These are phyloP conservation scores for Mortierella sp. DNA, from an alignment of 371 early-diverging fungal species.

Conservation along the genomic window DNA sequence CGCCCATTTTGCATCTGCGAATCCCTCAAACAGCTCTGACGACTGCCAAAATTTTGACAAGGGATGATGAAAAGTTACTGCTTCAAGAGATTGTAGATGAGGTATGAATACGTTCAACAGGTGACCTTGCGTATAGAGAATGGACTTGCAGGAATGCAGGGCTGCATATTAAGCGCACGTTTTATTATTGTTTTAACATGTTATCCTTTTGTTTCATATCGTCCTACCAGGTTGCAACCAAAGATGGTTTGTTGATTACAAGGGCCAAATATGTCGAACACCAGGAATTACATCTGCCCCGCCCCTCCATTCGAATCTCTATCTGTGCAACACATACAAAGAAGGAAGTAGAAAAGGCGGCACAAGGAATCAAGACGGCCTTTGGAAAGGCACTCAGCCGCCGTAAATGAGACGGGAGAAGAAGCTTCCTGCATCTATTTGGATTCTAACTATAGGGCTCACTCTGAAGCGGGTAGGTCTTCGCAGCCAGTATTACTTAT, in stretches of 20 bases:
- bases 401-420: constrained; percentile 31
- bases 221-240: constrained; percentile 59
- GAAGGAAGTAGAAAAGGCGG: constrained; percentile 89
- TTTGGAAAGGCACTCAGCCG: constrained; percentile 67
- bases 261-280: constrained; percentile 87
- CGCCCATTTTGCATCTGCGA: constrained; percentile 80
- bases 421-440: constrained; percentile 19
- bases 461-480: neutral
- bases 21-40: constrained; percentile 61
- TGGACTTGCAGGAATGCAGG: neutral
- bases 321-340: constrained; percentile 82
- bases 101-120: constrained; percentile 13
- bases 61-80: constrained; percentile 73
- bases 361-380: constrained; percentile 68
- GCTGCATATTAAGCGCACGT: too few relatives aligned
- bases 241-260: constrained; percentile 85
- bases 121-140: constrained; percentile 4
- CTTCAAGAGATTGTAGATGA: constrained; percentile 88
- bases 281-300: constrained; percentile 83
- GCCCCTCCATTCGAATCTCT: constrained; percentile 86
- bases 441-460: neutral
- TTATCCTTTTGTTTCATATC: neutral
- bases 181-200: neutral
- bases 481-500: constrained; percentile 3
- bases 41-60: constrained; percentile 54